Evolutionary conservation across 306 rosid genomes (phyloP).

Genomic region (Dicorynia guianensis): DNA sequence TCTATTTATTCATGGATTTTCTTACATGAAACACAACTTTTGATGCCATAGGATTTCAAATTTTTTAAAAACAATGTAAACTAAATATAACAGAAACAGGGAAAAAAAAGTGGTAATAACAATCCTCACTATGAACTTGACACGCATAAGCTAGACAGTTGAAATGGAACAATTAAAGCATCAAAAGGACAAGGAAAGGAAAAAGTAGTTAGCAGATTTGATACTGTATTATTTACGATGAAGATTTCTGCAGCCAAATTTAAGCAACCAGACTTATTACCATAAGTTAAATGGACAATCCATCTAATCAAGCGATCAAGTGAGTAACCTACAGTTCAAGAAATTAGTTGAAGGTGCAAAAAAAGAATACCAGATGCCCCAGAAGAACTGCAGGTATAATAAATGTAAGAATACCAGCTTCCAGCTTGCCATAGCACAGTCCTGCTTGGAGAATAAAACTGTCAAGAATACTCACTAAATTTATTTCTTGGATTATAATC

Average conservation of each 20-base stretch:
- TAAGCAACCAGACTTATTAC: background rate
- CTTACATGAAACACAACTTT: too few species aligned
- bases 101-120: background rate
- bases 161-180: background rate
- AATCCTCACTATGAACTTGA: constrained; percentile 4
- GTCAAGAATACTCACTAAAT: constrained; percentile 14
- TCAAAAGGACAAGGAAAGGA: constrained; percentile 2
- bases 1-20: too few species aligned
- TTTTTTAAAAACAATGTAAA: too few species aligned
- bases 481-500: constrained; percentile 17
- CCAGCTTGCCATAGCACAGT: constrained; percentile 92
- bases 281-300: constrained; percentile 2
- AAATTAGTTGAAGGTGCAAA: background rate
- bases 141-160: constrained; percentile 14
- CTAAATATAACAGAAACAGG: too few species aligned
- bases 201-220: background rate
- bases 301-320: constrained; percentile 8
- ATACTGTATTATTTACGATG: background rate
- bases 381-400: constrained; percentile 77
- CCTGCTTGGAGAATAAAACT: constrained; percentile 57
- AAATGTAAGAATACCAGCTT: constrained; percentile 87
- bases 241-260: background rate
- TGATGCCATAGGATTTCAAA: too few species aligned
- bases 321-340: background rate
- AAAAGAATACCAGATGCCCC: constrained; percentile 82